A percentile compares a stretch with the other conserved stretches of the same genome.
phyloP scores from a whole-genome alignment of 176 grass and related monocot species.

The Aegilops tauschii region DNA sequence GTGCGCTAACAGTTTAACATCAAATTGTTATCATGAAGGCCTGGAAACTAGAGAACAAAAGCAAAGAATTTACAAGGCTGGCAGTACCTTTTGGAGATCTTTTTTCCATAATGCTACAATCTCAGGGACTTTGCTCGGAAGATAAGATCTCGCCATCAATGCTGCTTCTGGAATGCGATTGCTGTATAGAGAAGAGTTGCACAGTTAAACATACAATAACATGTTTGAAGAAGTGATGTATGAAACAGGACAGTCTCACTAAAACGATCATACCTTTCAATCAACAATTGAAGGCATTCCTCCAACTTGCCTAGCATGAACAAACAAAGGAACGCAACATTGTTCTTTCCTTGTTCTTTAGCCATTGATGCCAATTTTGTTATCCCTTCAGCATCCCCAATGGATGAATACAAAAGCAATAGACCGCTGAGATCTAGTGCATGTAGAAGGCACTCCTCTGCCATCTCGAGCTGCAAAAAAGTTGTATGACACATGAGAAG shows the following conservation, averaged over 20 bases:
- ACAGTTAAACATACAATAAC: constrained; percentile 16
- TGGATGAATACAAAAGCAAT: constrained; percentile 90
- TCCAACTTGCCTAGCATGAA: constrained; percentile 98
- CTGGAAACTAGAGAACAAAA: not conserved
- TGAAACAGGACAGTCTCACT: constrained; percentile 8
- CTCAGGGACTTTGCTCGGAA: constrained; percentile 96
- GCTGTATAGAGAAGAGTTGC: constrained; percentile 36
- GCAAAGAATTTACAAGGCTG: constrained; percentile 9
- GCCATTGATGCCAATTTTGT: constrained; percentile 70
- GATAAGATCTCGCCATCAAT: constrained; percentile 95
- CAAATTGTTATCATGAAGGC: not conserved
- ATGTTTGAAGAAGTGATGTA: not conserved
- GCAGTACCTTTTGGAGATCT: constrained; percentile 86
- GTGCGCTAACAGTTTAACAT: not conserved
- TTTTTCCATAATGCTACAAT: constrained; percentile 87
- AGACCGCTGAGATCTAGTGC: constrained; percentile 91
- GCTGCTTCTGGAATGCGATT: constrained; percentile 97
- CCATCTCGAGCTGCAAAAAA: constrained; percentile 83
- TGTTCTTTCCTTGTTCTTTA: constrained; percentile 97
- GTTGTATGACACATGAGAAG: constrained; percentile 16
- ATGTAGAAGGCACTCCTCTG: constrained; percentile 87
- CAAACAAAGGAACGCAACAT: constrained; percentile 88
- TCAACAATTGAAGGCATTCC: constrained; percentile 89
- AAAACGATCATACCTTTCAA: constrained; percentile 62
- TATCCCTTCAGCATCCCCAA: constrained; percentile 88